Evolutionary conservation across 1,284 basidiomycete genomes (phyloP).

Genomic region (Meripilus lineatus): DNA sequence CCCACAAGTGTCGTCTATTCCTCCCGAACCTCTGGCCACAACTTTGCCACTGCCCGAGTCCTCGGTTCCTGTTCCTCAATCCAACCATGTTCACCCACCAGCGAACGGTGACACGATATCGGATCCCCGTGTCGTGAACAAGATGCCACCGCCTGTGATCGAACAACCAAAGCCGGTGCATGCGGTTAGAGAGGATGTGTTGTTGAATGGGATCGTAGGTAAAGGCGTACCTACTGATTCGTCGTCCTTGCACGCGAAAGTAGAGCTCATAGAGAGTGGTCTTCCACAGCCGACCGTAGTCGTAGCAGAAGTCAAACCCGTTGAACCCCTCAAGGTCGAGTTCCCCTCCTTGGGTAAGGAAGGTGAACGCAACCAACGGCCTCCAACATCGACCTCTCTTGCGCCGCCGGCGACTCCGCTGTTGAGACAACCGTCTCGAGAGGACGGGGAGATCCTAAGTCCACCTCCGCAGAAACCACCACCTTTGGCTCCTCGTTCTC

Average conservation of each 20-base stretch:
- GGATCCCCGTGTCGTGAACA: not conserved
- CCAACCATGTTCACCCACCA: not conserved
- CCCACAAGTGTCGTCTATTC: too few relatives aligned
- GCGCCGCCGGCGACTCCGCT: not conserved
- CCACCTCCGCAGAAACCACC: slow-evolving; percentile 28
- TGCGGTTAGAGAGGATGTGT: not conserved
- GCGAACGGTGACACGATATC: not conserved
- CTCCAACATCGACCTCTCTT: slow-evolving; percentile 2
- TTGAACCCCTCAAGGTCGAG: not conserved
- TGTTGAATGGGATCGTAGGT: not conserved
- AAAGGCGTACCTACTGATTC: not conserved
- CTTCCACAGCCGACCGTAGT: not conserved
- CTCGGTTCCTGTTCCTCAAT: not conserved
- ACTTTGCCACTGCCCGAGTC: too few relatives aligned
- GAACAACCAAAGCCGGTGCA: not conserved
- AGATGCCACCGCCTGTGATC: not conserved
- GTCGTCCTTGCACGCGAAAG: not conserved
- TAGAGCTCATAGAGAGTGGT: not conserved
- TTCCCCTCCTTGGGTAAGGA: not conserved
- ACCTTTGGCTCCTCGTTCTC: slow-evolving; percentile 30
- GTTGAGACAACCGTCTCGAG: slow-evolving; percentile 32
- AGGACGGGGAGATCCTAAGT: slow-evolving; percentile 52
- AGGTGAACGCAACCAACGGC: slow-evolving; percentile 8
- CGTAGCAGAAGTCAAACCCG: too few relatives aligned
- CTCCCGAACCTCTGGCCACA: too few relatives aligned